These are phyloP conservation scores for Steccherinum ochraceum DNA, from an alignment of 768 basidiomycete genomes.

Conservation along the genomic window DNA sequence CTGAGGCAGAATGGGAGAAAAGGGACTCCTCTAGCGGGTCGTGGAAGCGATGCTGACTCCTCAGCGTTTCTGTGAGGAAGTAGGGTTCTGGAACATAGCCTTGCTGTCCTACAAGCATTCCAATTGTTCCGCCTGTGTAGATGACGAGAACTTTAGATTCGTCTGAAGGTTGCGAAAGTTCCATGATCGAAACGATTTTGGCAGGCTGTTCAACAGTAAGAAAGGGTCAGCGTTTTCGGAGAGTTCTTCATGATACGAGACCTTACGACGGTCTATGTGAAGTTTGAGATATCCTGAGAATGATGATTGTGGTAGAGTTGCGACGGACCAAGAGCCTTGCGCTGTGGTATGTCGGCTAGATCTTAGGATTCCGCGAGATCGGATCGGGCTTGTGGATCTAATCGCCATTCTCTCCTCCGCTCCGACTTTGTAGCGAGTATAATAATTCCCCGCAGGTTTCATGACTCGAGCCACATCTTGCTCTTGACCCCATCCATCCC, in stretches of 20 bases:
- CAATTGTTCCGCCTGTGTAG: slow-evolving; percentile 89
- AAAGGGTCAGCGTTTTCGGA: too few species aligned
- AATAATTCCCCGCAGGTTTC: neutral
- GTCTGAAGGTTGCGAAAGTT: slow-evolving; percentile 42
- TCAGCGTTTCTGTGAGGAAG: slow-evolving; percentile 79
- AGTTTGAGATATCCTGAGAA: too few species aligned
- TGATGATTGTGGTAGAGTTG: too few species aligned
- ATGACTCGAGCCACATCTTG: neutral
- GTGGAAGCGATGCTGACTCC: slow-evolving; percentile 83
- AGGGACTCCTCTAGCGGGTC: slow-evolving; percentile 85
- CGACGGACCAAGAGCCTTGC: too few species aligned
- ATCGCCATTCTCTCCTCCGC: too few species aligned
- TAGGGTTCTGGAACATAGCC: slow-evolving; percentile 84
- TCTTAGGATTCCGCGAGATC: too few species aligned
- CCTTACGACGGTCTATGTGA: too few species aligned
- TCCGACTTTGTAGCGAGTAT: neutral
- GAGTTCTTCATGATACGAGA: too few species aligned
- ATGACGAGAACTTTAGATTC: slow-evolving; percentile 83
- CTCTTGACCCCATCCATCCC: slow-evolving; percentile 6
- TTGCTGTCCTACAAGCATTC: slow-evolving; percentile 72
- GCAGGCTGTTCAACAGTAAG: too few species aligned
- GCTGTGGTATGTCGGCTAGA: too few species aligned
- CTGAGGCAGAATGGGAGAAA: slow-evolving; percentile 73
- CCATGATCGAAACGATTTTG: too few species aligned
- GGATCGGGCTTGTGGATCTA: too few species aligned